Evolutionary conservation across 768 basidiomycete genomes (phyloP), one percentile per base, ranked within the genome.

Genomic region (Collybia sp.): DNA sequence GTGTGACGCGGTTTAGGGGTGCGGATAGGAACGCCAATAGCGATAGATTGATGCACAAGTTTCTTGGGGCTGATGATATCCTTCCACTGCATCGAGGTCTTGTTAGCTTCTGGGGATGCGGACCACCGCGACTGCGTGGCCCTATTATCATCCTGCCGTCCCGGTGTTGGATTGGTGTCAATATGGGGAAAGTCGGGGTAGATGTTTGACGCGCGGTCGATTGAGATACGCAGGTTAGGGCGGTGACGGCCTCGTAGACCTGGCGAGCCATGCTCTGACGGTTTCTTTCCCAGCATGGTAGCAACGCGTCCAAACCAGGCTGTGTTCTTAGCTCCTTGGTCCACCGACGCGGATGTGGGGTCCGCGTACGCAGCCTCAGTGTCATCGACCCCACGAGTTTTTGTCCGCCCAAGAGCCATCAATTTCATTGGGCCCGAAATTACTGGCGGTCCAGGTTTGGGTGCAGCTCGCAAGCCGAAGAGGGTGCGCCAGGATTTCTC

Each of bases 401-500:
- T 63, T 1, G 60, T 61, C 52, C 67, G 67, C 10, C 76, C 71
- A 44, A 77, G 52, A 17, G 73, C 67, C 59, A 70, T 65, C 17
- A 77, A 55, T 58, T 67, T 79, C 55, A 63, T 68, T 30, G 69
- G 53, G 48, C 34, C 55, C 52, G 13, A 46, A 48, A 42, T 58
- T 53, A 40, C 53, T 56, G 39, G 65, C 58, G 44, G 54, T 49
- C 57, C 59, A 35, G 49, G 52, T 36, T 48, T 58, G 40, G 32
- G 42, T 43, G 46, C 50, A 35, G 49, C 44, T 13, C 50, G 39
- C 35, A 46, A 43, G 15, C 62, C 66, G 46, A 75, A 65, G 60
- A 77, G 71, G 48, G 66, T 74, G 39, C 73, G 67, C 64, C 71
- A 71, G 45, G 73, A 74, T 51, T 64, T 68, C 56, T 68, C 66